Evolutionary conservation across 768 basidiomycete genomes (phyloP).

Genomic region (Pisolithus orientalis): DNA sequence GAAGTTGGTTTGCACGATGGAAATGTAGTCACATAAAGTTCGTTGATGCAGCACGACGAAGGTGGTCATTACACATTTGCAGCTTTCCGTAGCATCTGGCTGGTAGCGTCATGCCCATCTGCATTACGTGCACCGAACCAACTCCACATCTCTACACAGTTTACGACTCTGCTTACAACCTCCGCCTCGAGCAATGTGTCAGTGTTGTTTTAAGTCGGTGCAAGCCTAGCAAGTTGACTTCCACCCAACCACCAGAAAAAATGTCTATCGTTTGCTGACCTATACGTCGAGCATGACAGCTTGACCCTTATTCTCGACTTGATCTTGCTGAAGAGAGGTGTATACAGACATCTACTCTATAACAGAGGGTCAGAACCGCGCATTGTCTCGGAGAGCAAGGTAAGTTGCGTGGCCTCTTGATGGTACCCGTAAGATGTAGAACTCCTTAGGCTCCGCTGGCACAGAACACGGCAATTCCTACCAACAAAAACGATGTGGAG

Average conservation of each 20-base stretch:
- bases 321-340: slow-evolving; percentile 74
- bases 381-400: slow-evolving; percentile 27
- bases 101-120: slow-evolving; percentile 60
- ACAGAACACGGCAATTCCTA: neutral
- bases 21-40: too few relatives aligned
- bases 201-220: slow-evolving; percentile 23
- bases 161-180: slow-evolving; percentile 71
- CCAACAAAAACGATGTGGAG: slow-evolving; percentile 1
- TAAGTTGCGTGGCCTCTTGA: neutral
- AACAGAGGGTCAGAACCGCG: slow-evolving; percentile 69
- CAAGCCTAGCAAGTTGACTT: slow-evolving; percentile 4
- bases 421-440: too few relatives aligned
- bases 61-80: neutral
- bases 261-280: slow-evolving; percentile 71
- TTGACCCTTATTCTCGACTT: slow-evolving; percentile 72
- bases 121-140: slow-evolving; percentile 66
- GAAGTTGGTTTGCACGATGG: too few relatives aligned
- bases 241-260: slow-evolving; percentile 33
- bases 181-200: slow-evolving; percentile 81
- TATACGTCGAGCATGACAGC: slow-evolving; percentile 80
- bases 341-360: slow-evolving; percentile 76
- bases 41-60: neutral
- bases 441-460: neutral
- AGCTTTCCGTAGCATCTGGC: neutral
- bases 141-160: slow-evolving; percentile 71